Conservation (phyloP, 345 rosid species). For the Eucalyptus globulus region DNA sequence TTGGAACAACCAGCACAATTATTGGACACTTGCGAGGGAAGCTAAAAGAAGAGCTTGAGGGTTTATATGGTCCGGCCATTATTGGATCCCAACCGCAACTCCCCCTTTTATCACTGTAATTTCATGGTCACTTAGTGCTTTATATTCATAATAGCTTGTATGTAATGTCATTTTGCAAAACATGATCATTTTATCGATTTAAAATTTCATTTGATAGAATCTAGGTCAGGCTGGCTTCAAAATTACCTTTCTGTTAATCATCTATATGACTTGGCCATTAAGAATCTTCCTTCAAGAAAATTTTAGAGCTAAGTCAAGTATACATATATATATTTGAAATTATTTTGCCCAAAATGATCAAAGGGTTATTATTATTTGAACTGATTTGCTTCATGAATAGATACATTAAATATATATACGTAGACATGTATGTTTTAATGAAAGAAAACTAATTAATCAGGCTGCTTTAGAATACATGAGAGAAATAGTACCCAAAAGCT, state of each 20-base stretch:
- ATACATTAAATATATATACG: no score
- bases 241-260: neutral
- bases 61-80: neutral
- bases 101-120: neutral
- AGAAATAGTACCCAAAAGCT: neutral
- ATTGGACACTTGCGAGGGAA: conserved; percentile 15
- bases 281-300: neutral
- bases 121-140: neutral
- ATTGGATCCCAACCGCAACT: conserved; percentile 6
- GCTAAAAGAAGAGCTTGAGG: neutral
- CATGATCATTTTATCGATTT: neutral
- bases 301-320: neutral
- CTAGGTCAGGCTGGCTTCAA: neutral
- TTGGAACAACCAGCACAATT: conserved; percentile 31
- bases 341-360: neutral
- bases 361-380: neutral
- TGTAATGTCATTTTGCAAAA: neutral
- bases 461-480: neutral
- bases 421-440: neutral
- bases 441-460: neutral
- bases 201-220: neutral
- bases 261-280: neutral
- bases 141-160: neutral
- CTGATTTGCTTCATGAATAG: no score
- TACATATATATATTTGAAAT: neutral